Base-by-base conservation (phyloP, 805 yeast species). In the Ogataea paradorogensis region DNA sequence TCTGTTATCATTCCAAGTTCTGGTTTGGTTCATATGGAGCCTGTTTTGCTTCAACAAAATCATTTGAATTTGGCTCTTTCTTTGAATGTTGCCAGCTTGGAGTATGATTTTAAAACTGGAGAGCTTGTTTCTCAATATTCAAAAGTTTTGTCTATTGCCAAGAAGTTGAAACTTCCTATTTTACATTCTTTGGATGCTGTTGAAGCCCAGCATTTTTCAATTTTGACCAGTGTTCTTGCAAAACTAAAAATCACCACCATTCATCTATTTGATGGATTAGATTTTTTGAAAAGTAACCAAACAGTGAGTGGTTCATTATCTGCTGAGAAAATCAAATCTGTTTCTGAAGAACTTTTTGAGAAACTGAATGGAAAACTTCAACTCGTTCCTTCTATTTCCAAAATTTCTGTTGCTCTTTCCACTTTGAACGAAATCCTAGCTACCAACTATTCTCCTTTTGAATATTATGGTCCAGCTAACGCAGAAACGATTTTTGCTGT, bases 221-320 rank as follows among this genome's bases (percentile, higher is more conserved):
- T 84, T 27, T 69, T 87, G 51, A 73, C 88, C 34, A 68, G 80
- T 30, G 82, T 74, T 36, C 65, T 82, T 48, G 81, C 90, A 15
- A 65, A 78, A 52, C 78, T 89, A 13, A 69, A 75, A 23, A 52
- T 67, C 30, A 84, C 95, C 3, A 72, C 82, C 10, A 59, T 88
- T 40, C 81, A 85, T 61, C 69, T 87, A 46, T 87, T 82, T 58
- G 96, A 90, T 61, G 97, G 96, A 24, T 70, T 84, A 10, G 73
- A 79, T 36, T 80, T 76, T 42, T 58, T 76, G 43, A 76, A 74
- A 46, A 71, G 75, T 38, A 70, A 63, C 59, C 66, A 73, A 48
- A 73, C 69, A 42, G 67, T 70, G 46, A 53, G 65, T n/a, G 62
- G 69, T 39, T 69, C 71, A 38, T 55, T 71, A 41, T 59, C 75